Evolutionary conservation across 441 rosid genomes (phyloP), one percentile per base, ranked within the genome.

Genomic region (Mallotus japonicus): DNA sequence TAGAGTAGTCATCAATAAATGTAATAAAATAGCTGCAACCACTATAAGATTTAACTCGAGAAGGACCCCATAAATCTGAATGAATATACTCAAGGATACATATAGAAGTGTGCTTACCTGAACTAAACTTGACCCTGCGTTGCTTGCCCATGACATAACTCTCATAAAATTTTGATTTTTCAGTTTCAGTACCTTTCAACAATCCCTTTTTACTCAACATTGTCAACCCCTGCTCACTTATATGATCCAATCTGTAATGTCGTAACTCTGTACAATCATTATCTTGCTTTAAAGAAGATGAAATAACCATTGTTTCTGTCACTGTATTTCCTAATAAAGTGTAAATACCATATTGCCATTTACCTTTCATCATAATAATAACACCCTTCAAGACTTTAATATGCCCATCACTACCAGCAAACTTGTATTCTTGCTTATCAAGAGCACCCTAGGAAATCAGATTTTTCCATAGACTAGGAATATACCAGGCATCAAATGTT

Each of bases 381-480:
- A 2, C 10, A 22, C 60, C 22, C 64, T 24, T 70, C 5, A 59
- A 1, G 1, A 42, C 73, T 57, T 53, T 67, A 67, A 67, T 12
- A 1, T 28, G 44, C 20, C 13, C 53, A 70, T n/a, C 37, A 40
- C 54, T 37, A 19, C 55, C 0, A 42, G 40, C 8, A 34, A 40
- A 57, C 22, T 44, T 56, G 20, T 70, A 58, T 20, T 19, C 32
- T 56, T 70, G n/a, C 19, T 57, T 70, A 70, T 57, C 65, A 13
- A 22, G 16, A 14, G 55, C 24, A 44, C 0, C 40, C 12, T 20
- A 1, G 0, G 7, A 70, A 55, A 57, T 58, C 24, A 70, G 4
- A 40, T 56, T 57, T 40, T 70, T 70, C 19, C 5, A 0, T 19
- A 15, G 13, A 4, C 8, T 17, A 20, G 12, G 56, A 42, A 22